phyloP scores from a whole-genome alignment of 495 filamentous ascomycete species.

The Lentithecium fluviatile region DNA sequence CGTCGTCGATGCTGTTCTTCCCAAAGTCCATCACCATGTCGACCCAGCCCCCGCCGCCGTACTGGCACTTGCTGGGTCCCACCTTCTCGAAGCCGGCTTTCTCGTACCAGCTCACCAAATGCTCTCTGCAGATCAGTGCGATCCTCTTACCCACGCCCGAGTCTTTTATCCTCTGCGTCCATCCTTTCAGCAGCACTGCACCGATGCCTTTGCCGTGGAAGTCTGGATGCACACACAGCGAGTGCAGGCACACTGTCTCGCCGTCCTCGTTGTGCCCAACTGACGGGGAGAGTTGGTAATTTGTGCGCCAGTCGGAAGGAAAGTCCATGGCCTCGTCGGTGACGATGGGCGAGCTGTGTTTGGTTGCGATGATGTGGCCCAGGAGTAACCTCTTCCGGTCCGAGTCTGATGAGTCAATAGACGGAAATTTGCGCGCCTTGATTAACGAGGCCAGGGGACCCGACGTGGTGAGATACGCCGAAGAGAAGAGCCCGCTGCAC shows the following conservation, averaged over 20 bases:
- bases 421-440: slow-evolving; percentile 18
- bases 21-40: slow-evolving; percentile 58
- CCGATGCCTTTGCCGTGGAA: slow-evolving; percentile 74
- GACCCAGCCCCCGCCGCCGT: slow-evolving; percentile 79
- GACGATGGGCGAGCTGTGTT: slow-evolving; percentile 57
- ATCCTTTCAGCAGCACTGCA: slow-evolving; percentile 71
- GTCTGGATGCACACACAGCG: slow-evolving; percentile 71
- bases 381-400: slow-evolving; percentile 63
- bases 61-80: slow-evolving; percentile 63
- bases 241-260: slow-evolving; percentile 75
- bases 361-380: slow-evolving; percentile 77
- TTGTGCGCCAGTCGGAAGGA: slow-evolving; percentile 58
- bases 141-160: slow-evolving; percentile 68
- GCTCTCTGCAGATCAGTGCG: slow-evolving; percentile 66
- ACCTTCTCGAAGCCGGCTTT: slow-evolving; percentile 66
- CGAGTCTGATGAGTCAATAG: slow-evolving; percentile 51
- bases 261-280: slow-evolving; percentile 70
- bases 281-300: slow-evolving; percentile 32
- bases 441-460: slow-evolving; percentile 49
- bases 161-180: slow-evolving; percentile 67
- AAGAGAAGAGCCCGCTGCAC: slow-evolving; percentile 73
- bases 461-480: slow-evolving; percentile 46
- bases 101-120: slow-evolving; percentile 72
- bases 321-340: slow-evolving; percentile 77
- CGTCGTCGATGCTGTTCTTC: neutral